Base-by-base conservation (phyloP, 164 flowering plant species). In the Aristolochia fimbriata region DNA sequence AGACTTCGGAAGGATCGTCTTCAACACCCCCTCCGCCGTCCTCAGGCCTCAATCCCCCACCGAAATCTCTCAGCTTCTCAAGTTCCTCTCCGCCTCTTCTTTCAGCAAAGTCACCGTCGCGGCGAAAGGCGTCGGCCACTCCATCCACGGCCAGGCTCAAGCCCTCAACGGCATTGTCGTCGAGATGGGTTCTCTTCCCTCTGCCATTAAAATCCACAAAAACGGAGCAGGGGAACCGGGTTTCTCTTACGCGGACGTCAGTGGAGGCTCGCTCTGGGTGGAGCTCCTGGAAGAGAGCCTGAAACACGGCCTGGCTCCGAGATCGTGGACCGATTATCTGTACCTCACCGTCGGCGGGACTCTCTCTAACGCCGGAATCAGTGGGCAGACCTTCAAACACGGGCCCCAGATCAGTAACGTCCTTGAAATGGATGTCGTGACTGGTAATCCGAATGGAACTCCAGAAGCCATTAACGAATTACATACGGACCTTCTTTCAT, bases 381-480 rank as follows among this genome's bases (percentile, higher is more conserved):
- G 83, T 65, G 80, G 83, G 19, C 83, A 79, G 58, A 71, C 80
- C 3, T 79, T 74, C 46, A 70, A 71, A 43, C 62, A 72, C 65
- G 83, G 83, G 21, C 83, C 83, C 50, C 80, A 79, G 56, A 76
- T 77, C 53, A 72, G 67, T 47, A 79, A 79, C 69, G 79, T 79
- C 45, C 57, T 65, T 15, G 63, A 74, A 60, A 53, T 79, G 24
- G 77, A 75, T 58, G 83, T 79, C n/a, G 70, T 79, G 0, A 79
- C 83, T 15, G 83, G 83, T 75, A 63, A 25, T 1, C 47, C 8
- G 43, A n/a, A 37, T 37, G 43, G 43, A 7, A 37, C 43, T 37
- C 9, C 43, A 7, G 8, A 27, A 7, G 8, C 43, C 43, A 37
- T 37, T 37, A 37, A 37, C 8, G 43, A 37, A 37, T 27, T n/a